Percentiles rank a stretch among this genome's conserved stretches.
These are phyloP conservation scores for Ogataea chonburiensis DNA, from an alignment of 805 yeast genomes.

Conservation along the genomic window DNA sequence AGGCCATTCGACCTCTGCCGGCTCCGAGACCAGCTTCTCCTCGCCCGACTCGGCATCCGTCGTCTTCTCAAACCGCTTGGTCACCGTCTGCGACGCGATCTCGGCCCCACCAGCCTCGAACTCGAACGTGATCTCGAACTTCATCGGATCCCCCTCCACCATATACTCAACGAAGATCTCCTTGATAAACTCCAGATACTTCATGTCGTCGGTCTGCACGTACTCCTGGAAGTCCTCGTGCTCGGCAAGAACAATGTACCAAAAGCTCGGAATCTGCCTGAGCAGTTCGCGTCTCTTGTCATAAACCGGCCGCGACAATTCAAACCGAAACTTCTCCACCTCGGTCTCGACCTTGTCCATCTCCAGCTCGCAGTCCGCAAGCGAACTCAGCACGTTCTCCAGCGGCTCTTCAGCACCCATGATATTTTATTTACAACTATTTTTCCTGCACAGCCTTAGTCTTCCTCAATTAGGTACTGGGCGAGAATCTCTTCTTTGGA, in stretches of 20 bases:
- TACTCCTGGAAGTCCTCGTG: constrained; percentile 84
- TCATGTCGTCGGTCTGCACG: constrained; percentile 72
- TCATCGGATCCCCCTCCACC: constrained; percentile 41
- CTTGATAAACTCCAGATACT: constrained; percentile 63
- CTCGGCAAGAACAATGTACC: constrained; percentile 85
- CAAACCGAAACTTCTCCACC: constrained; percentile 53
- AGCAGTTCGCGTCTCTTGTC: constrained; percentile 54
- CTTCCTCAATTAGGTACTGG: constrained; percentile 28
- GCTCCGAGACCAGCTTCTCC: constrained; percentile 52
- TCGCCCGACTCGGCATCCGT: constrained; percentile 50
- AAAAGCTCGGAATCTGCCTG: constrained; percentile 64
- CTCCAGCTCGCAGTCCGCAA: constrained; percentile 58
- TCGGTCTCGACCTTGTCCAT: constrained; percentile 60
- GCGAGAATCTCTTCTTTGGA: constrained; percentile 29
- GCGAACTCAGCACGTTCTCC: constrained; percentile 43
- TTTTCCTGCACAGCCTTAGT: constrained; percentile 7
- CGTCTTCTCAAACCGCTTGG: constrained; percentile 54
- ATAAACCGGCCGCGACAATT: constrained; percentile 56
- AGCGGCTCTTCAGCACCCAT: constrained; percentile 12
- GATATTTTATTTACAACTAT: neutral
- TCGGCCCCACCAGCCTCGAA: constrained; percentile 50
- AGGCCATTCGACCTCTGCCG: constrained; percentile 70
- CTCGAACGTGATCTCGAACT: constrained; percentile 56
- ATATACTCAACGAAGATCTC: constrained; percentile 63
- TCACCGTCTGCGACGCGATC: constrained; percentile 56